phyloP scores from a whole-genome alignment of 495 filamentous ascomycete species.

The Penicillium coffeae region DNA sequence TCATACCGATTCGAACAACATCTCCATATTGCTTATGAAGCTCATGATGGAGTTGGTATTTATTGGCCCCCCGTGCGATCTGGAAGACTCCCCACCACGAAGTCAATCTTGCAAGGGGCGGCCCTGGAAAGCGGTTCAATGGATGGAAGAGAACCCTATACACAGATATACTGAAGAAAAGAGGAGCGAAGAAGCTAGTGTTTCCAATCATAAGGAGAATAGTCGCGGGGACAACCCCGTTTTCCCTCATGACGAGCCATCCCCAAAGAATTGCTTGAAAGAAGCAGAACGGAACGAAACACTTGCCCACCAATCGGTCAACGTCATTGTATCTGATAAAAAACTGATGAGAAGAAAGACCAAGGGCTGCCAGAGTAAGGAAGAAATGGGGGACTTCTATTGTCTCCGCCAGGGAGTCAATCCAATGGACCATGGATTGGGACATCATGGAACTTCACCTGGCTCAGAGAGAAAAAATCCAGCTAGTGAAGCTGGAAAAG shows the following conservation, averaged over 20 bases:
- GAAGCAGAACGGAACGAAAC: neutral
- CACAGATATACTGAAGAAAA: conserved; percentile 2
- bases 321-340: conserved; percentile 2
- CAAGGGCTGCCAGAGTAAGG: neutral
- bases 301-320: neutral
- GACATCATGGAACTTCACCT: too few species aligned
- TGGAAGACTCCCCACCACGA: conserved; percentile 2
- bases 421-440: too few species aligned
- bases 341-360: conserved; percentile 4
- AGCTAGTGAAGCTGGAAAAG: too few species aligned
- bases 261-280: neutral
- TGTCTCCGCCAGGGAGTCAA: too few species aligned
- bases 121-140: conserved; percentile 1
- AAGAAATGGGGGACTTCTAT: too few species aligned
- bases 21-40: conserved; percentile 3
- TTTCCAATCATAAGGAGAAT: neutral
- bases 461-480: too few species aligned
- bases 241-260: neutral
- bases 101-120: neutral
- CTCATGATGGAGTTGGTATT: conserved; percentile 3
- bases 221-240: neutral
- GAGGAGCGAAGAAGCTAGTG: neutral
- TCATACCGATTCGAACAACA: conserved; percentile 3
- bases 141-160: conserved; percentile 1
- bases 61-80: neutral